Evolutionary conservation across 1,284 basidiomycete genomes (phyloP), one percentile per base, ranked within the genome.

Genomic region (Boletus austroedulis): DNA sequence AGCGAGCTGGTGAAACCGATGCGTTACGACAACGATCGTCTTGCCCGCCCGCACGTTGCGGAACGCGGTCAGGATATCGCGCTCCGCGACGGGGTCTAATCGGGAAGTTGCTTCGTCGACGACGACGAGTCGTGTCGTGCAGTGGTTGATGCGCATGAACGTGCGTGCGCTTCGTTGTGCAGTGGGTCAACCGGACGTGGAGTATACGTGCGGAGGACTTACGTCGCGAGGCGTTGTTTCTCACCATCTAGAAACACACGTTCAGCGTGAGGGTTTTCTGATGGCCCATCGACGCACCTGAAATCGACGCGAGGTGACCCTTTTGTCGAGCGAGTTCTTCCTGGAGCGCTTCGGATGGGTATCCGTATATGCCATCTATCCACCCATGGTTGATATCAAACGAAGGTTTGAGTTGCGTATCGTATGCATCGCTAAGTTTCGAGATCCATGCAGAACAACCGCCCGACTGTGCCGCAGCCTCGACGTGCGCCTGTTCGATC

Each of bases 1-100:
- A 0, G 82, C 86, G 23, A 89, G 75, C 63, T 83, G 83, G 4
- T 84, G 83, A 63, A 89, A 88, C 2, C 85, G 78, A 67, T 89
- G 86, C 0, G 85, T 86, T 4, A 87, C 83, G 61, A 86, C 83
- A 2, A 88, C 67, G 77, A 87, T 80, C 14, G 85, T 87, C 74
- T 85, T 86, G 11, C 81, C 83, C 8, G 75, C 71, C 11, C 83
- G 75, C 38, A 73, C 69, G 19, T 75, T 70, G 24, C 79, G 70
- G 48, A 87, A 72, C 2, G 78, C 74, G 8, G 76, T 72, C 61
- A 87, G 82, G 19, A 87, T 69, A 8, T 75, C 62, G n/a, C 73
- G 72, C 66, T 84, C 82, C 2, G 72, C 78, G 59, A 80, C 73
- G 7, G 82, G 77, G 49, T 83, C 82, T 12, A 84, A 62, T 0